Evolutionary conservation across 2,329 filamentous ascomycete genomes (phyloP).

Genomic region (Talaromyces sp.): DNA sequence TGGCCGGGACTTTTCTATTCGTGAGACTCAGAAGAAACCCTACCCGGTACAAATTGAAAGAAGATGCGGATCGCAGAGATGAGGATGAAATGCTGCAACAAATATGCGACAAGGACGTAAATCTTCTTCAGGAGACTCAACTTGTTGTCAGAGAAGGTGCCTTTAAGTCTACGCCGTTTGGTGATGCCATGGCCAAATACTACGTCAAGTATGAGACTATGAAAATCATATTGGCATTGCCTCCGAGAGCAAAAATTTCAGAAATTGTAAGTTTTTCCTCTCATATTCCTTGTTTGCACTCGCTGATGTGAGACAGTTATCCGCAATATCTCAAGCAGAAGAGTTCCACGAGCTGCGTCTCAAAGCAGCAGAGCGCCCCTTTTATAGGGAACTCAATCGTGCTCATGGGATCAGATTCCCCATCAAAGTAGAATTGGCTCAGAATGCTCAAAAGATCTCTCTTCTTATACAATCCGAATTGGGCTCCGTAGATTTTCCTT

Average conservation of each 20-base stretch:
- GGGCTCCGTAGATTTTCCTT: conserved; percentile 59
- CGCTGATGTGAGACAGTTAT: conserved; percentile 50
- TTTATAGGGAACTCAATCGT: conserved; percentile 69
- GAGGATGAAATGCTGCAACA: conserved; percentile 62
- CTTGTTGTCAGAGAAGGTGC: conserved; percentile 49
- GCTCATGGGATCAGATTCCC: conserved; percentile 64
- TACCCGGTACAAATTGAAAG: conserved; percentile 61
- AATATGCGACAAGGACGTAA: conserved; percentile 66
- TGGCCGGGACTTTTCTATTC: conserved; percentile 70
- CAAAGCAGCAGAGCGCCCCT: conserved; percentile 61
- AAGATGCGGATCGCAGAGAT: conserved; percentile 44
- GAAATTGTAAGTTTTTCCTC: conserved; percentile 57
- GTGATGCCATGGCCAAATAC: conserved; percentile 76
- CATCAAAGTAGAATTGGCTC: conserved; percentile 61
- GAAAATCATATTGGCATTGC: conserved; percentile 61
- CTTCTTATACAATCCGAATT: conserved; percentile 72
- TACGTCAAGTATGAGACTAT: conserved; percentile 77
- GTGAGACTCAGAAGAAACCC: conserved; percentile 69
- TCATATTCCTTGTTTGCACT: not conserved
- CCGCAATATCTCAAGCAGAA: conserved; percentile 58
- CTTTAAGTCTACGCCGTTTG: conserved; percentile 65
- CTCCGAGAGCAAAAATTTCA: conserved; percentile 56
- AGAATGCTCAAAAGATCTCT: conserved; percentile 68
- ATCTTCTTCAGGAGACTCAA: conserved; percentile 55
- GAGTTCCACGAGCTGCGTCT: conserved; percentile 72